Evolutionary conservation across 805 yeast species (phyloP), one percentile per base, ranked within the genome.

Genomic region (Yamadazyma akitaensis): DNA sequence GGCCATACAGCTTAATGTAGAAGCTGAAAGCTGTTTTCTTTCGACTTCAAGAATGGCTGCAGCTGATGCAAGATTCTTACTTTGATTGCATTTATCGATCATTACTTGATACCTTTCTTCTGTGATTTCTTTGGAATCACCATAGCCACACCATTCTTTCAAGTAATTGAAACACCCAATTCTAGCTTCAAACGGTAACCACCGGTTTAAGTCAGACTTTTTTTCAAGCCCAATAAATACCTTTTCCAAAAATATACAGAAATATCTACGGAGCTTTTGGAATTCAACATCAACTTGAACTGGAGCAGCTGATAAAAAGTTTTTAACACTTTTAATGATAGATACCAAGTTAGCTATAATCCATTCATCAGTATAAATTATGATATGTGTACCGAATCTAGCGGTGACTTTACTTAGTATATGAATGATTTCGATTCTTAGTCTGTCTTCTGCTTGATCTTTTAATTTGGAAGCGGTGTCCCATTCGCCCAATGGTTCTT

Each of bases 91-190:
- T 11, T 65, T 70, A 36, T 69, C 70, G 14, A 80, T 72, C 81
- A 84, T 84, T 1, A 65, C 54, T 4, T 68, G 61, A 53, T 89
- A 89, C 38, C 97, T 72, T 36, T 84, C 85, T 26, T 80, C 81
- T 2, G 89, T 79, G 2, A 82, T 58, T 1, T 72, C 59, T 8
- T 80, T 75, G 19, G 81, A 72, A 43, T 80, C 83, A 2, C 98
- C 97, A 63, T 80, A 81, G 0, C 96, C 96, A 62, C 97, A 90
- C 99, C 99, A 94, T 61, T 88, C 96, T 53, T 87, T 91, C 47
- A 94, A 69, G 57, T 80, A 85, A 39, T 82, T 80, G 67, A 89
- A 91, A 51, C 95, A 86, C 2, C 88, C 85, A 26, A 86, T 81
- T 44, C 97, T 72, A 2, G 90, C 92, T 53, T 84, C 89, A 62